Base-by-base conservation (phyloP, 1,139 yeast species). In the Pichiaceae sp. region DNA sequence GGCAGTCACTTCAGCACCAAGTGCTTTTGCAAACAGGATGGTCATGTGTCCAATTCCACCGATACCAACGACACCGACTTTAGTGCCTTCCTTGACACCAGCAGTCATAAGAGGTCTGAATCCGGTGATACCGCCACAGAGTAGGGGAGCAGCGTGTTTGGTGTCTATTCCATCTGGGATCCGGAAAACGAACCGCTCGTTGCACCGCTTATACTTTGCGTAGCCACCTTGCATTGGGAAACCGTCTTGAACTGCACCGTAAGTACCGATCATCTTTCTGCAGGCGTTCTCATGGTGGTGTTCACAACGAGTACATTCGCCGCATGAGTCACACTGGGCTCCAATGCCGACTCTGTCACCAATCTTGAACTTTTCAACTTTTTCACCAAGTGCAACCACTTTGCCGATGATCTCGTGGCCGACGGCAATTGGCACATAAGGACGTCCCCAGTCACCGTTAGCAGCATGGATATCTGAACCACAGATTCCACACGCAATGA, bases 261-360 rank as follows among this genome's bases (percentile, higher is more conserved):
- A 75, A 26, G 81, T 73, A n/a, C 48, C 49, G 20, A 64, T 62
- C 7, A 38, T 36, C 18, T 38, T 45, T 11, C 45, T 36, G 50
- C 83, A 76, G 57, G 65, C 64, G 42, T 66, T 71, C 45, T 72
- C 75, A 42, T 62, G 55, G 36, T 59, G 65, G 30, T 39, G 33
- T 15, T 50, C 42, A 56, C 84, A 78, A 43, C 68, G 53, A 35
- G 49, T 42, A 53, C 85, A 78, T 6, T 49, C 39, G 12, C 53
- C 46, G 56, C 84, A 78, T 8, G 72, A 56, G 35, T 59, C 63
- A 37, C 64, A 58, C 38, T 63, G 62, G 32, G 83, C 78, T 43
- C 85, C 84, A 44, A 74, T 67, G 38, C 83, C 85, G 27, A 75
- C 83, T 40, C 75, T 59, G 42, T 76, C 75, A 34, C 83, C 83